Evolutionary conservation across 805 yeast genomes (phyloP).

Genomic region (Myxozyma neotropica): DNA sequence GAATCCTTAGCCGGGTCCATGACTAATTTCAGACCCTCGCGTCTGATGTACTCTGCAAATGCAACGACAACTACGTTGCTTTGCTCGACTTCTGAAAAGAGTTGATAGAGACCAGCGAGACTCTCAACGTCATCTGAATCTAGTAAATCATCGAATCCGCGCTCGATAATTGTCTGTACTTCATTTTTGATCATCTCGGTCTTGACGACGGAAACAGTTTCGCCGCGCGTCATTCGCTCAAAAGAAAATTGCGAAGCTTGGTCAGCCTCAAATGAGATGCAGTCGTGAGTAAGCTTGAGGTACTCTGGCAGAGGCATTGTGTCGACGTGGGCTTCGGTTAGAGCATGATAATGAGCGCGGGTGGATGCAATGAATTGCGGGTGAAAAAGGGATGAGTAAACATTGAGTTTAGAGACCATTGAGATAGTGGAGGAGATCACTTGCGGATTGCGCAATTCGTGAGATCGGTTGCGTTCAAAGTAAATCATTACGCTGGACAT

Average conservation of each 20-base stretch:
- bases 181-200: conserved; percentile 11
- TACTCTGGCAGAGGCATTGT: conserved; percentile 21
- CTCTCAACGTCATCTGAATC: conserved; percentile 12
- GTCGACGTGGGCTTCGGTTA: conserved; percentile 10
- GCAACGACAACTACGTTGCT: conserved; percentile 13
- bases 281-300: conserved; percentile 8
- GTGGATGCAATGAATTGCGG: conserved; percentile 19
- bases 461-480: conserved; percentile 15
- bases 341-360: conserved; percentile 13
- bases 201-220: conserved; percentile 15
- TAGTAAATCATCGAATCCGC: conserved; percentile 27
- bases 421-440: conserved; percentile 5
- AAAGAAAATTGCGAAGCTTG: conserved; percentile 20
- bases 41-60: conserved; percentile 24
- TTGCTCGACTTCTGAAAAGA: conserved; percentile 14
- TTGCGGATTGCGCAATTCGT: background rate
- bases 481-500: conserved; percentile 15
- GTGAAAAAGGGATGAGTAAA: conserved; percentile 22
- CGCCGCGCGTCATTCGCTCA: conserved; percentile 16
- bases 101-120: conserved; percentile 14
- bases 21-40: conserved; percentile 27
- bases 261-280: conserved; percentile 18
- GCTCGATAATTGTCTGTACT: conserved; percentile 6
- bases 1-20: conserved; percentile 28
- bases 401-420: conserved; percentile 25